phyloP scores from a whole-genome alignment of 169 alveolate genomes.

The Eimeria tenella region DNA sequence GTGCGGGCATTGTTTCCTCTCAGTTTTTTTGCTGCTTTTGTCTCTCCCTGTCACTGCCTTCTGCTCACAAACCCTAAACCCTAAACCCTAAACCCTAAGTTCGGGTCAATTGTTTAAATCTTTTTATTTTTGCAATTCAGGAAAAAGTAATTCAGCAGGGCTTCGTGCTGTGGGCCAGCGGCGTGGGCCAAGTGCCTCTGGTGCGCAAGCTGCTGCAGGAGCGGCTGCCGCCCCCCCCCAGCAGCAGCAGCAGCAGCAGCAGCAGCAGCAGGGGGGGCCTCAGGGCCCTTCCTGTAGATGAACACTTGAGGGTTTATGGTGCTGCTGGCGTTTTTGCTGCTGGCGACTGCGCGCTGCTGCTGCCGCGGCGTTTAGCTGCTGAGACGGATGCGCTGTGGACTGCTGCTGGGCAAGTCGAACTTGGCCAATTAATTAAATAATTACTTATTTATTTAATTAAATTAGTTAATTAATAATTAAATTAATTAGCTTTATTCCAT shows the following conservation, averaged over 20 bases:
- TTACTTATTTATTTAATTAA: too few relatives aligned
- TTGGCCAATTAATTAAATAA: too few relatives aligned
- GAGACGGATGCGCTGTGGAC: constrained; percentile 66
- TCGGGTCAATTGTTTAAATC: not conserved
- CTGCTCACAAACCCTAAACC: not conserved
- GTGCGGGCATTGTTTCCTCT: not conserved
- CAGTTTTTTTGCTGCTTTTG: not conserved
- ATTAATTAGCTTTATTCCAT: too few relatives aligned
- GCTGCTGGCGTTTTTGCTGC: constrained; percentile 78
- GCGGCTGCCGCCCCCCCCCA: not conserved
- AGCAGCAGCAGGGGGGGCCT: not conserved
- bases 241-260: not conserved
- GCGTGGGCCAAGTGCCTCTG: constrained; percentile 82
- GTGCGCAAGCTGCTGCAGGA: constrained; percentile 73
- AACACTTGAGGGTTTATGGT: constrained; percentile 76
- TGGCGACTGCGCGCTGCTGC: constrained; percentile 83
- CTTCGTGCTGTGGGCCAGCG: constrained; percentile 85
- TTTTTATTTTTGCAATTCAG: not conserved
- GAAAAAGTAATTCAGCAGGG: constrained; percentile 80
- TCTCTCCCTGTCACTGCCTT: not conserved
- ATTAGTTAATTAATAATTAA: too few relatives aligned
- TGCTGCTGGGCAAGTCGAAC: not conserved
- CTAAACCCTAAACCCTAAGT: not conserved
- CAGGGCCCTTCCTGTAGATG: constrained; percentile 46
- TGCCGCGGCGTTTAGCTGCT: constrained; percentile 76